Percentiles rank a stretch among this genome's conserved stretches.
Evolutionary conservation across 2,329 filamentous ascomycete genomes (phyloP).

Genomic region (Ceratocystis alfenasii): DNA sequence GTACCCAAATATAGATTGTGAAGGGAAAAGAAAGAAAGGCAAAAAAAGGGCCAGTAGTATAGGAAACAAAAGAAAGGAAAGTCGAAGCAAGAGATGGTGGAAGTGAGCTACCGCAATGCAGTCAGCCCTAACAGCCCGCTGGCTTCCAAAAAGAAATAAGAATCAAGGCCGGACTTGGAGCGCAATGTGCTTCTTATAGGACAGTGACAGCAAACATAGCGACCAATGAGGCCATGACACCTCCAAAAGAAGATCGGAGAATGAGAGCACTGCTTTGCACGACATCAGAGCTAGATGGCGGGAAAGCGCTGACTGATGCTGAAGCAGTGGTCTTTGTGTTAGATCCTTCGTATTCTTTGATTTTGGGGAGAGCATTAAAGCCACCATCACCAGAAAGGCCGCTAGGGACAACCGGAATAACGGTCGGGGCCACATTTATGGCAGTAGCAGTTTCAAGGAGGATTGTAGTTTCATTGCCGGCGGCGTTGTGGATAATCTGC

Average conservation of each 20-base stretch:
- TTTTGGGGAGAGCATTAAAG: background rate
- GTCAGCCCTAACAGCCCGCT: background rate
- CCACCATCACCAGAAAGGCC: background rate
- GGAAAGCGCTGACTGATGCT: background rate
- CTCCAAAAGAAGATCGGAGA: background rate
- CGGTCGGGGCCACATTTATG: background rate
- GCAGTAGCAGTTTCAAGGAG: slow-evolving; percentile 2
- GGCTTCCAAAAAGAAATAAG: background rate
- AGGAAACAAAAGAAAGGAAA: background rate
- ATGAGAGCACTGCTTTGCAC: slow-evolving; percentile 10
- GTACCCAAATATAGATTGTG: background rate
- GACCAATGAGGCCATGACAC: background rate
- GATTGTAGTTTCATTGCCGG: slow-evolving; percentile 9
- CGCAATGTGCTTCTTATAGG: background rate
- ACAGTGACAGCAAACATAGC: background rate
- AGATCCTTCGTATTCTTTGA: background rate
- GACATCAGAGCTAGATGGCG: background rate
- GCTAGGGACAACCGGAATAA: background rate
- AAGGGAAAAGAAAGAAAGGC: background rate
- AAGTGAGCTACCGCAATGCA: background rate
- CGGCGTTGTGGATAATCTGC: slow-evolving; percentile 3
- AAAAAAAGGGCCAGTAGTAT: background rate
- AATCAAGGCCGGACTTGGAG: background rate
- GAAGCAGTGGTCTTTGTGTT: background rate
- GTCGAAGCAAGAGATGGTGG: background rate